A percentile compares a stretch with the other conserved stretches of the same genome.
Conservation (phyloP, 768 basidiomycete genomes). For the Crassisporium funariophilum region DNA sequence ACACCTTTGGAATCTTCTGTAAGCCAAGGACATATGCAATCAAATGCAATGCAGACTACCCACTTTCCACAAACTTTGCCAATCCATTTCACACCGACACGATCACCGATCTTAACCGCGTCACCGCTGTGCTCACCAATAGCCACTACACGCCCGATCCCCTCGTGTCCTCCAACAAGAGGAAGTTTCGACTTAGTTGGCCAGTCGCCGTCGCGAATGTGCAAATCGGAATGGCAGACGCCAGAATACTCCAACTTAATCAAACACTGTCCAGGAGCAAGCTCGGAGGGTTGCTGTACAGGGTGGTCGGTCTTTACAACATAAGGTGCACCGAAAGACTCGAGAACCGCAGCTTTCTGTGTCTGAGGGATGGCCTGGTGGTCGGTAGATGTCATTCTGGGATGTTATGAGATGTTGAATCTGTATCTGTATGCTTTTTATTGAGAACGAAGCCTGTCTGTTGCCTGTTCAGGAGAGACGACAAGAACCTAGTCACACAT, state of each 20-base stretch:
- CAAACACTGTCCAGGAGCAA: slow-evolving; percentile 66
- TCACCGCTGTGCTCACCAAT: slow-evolving; percentile 61
- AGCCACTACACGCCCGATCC: slow-evolving; percentile 76
- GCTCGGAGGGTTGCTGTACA: slow-evolving; percentile 57
- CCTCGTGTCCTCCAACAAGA: slow-evolving; percentile 79
- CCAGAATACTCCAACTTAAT: slow-evolving; percentile 68
- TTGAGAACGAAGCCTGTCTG: neutral
- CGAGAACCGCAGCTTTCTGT: slow-evolving; percentile 40
- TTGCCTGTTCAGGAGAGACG: neutral
- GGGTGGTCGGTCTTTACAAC: slow-evolving; percentile 45
- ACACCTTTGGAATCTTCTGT: slow-evolving; percentile 40
- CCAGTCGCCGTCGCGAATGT: slow-evolving; percentile 72
- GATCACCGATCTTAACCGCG: slow-evolving; percentile 68
- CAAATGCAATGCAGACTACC: slow-evolving; percentile 1
- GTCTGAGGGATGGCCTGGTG: slow-evolving; percentile 31
- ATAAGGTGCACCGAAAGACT: slow-evolving; percentile 29
- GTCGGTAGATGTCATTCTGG: neutral
- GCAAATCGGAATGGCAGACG: slow-evolving; percentile 76
- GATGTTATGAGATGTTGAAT: too few species aligned
- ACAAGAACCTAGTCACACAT: too few species aligned
- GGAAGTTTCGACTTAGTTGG: slow-evolving; percentile 51
- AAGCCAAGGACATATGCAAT: neutral
- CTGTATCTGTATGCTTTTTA: neutral
- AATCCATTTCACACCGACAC: slow-evolving; percentile 81
- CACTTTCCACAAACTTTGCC: slow-evolving; percentile 39